These are phyloP conservation scores for Fusarium oxysporum DNA, from an alignment of 2,329 filamentous ascomycete species.

Conservation along the genomic window DNA sequence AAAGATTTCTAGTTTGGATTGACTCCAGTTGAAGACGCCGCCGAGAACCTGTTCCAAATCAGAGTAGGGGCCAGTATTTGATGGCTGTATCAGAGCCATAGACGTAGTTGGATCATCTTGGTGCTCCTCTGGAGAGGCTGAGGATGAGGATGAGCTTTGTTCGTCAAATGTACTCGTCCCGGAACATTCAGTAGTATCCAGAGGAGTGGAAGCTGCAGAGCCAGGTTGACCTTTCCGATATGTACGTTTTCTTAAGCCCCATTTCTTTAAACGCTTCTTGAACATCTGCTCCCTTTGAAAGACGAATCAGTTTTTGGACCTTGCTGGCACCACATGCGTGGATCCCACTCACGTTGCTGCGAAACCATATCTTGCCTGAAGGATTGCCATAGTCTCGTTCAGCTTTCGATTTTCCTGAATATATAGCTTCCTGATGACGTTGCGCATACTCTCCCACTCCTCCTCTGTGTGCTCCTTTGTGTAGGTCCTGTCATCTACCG, in stretches of 20 bases:
- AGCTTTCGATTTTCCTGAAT: slow-evolving; percentile 52
- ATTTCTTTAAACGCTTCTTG: slow-evolving; percentile 55
- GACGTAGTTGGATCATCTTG: slow-evolving; percentile 20
- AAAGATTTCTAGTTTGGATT: slow-evolving; percentile 50
- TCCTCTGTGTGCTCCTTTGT: slow-evolving; percentile 52
- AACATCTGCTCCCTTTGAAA: slow-evolving; percentile 53
- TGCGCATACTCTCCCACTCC: slow-evolving; percentile 51
- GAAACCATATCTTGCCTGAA: slow-evolving; percentile 51
- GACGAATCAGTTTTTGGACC: slow-evolving; percentile 24
- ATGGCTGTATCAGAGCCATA: slow-evolving; percentile 39
- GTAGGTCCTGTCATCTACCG: slow-evolving; percentile 42
- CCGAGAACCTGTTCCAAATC: slow-evolving; percentile 51
- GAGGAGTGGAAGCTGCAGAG: slow-evolving; percentile 39
- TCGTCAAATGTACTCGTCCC: slow-evolving; percentile 26
- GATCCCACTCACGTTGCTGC: slow-evolving; percentile 51
- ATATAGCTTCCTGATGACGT: slow-evolving; percentile 50
- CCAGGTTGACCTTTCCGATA: slow-evolving; percentile 48
- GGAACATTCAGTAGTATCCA: slow-evolving; percentile 24
- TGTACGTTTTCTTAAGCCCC: slow-evolving; percentile 52
- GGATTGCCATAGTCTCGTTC: slow-evolving; percentile 52
- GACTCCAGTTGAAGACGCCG: slow-evolving; percentile 51
- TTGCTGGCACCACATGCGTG: neutral
- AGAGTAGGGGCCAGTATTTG: slow-evolving; percentile 44
- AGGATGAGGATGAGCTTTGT: slow-evolving; percentile 27
- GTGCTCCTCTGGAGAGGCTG: slow-evolving; percentile 26